These are phyloP conservation scores for Miscanthus lutarioriparius DNA, from an alignment of 176 grass and related monocot species.

Conservation along the genomic window DNA sequence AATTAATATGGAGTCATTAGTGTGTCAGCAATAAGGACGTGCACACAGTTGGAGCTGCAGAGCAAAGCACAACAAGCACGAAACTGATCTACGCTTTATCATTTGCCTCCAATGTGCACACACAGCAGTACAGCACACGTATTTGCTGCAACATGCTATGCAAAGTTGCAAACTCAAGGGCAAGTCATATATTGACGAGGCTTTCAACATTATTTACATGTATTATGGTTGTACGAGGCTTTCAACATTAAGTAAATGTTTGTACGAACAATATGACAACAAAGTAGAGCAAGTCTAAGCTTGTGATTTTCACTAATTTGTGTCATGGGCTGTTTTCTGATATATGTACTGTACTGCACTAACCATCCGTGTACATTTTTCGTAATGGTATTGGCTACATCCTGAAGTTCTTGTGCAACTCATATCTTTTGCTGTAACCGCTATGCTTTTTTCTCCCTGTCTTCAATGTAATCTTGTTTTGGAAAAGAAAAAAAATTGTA, in stretches of 20 bases:
- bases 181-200: too few relatives aligned
- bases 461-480: slow-evolving; percentile 18
- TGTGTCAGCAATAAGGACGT: too few relatives aligned
- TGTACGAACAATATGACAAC: not conserved
- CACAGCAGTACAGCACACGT: too few relatives aligned
- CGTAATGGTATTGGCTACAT: not conserved
- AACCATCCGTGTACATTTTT: slow-evolving; percentile 4
- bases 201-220: too few relatives aligned
- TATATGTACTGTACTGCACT: not conserved
- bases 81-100: too few relatives aligned
- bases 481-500: not conserved
- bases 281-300: not conserved
- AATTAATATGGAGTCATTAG: too few relatives aligned
- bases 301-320: slow-evolving; percentile 7
- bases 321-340: slow-evolving; percentile 12
- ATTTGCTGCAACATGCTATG: too few relatives aligned
- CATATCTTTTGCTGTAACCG: slow-evolving; percentile 9
- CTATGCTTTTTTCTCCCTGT: not conserved
- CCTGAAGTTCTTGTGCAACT: slow-evolving; percentile 6
- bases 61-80: too few relatives aligned
- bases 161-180: too few relatives aligned
- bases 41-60: too few relatives aligned
- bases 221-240: too few relatives aligned
- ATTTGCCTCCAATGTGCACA: too few relatives aligned
- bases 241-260: not conserved